Evolutionary conservation across 2,329 filamentous ascomycete species (phyloP).

Genomic region (Venturia effusa): DNA sequence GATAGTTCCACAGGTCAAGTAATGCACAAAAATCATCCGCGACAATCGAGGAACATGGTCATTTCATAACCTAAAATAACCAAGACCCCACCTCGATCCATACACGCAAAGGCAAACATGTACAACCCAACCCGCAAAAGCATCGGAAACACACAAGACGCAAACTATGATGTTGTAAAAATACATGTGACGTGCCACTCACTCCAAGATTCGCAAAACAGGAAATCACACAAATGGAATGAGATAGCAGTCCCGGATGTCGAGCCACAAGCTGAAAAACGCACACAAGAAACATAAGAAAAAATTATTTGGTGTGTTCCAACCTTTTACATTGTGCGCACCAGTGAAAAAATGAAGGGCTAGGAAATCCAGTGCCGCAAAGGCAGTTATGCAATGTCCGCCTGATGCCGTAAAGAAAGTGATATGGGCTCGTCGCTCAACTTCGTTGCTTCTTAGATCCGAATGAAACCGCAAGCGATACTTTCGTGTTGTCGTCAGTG

Average conservation of each 20-base stretch:
- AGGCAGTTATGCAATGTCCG: not conserved
- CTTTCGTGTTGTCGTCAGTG: not conserved
- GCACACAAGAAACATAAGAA: not conserved
- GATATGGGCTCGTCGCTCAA: not conserved
- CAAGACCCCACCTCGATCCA: not conserved
- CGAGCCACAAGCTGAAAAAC: not conserved
- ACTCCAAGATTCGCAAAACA: not conserved
- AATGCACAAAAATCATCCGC: too few species aligned
- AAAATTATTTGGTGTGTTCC: not conserved
- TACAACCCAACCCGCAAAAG: not conserved
- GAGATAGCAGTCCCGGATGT: not conserved
- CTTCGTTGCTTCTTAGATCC: not conserved
- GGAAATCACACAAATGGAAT: not conserved
- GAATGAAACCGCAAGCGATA: not conserved
- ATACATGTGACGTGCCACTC: not conserved
- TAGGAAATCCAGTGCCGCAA: not conserved
- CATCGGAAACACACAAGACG: not conserved
- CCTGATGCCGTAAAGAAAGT: constrained; percentile 5
- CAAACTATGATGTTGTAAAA: not conserved
- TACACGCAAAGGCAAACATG: too few species aligned
- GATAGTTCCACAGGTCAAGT: too few species aligned
- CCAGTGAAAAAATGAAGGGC: not conserved
- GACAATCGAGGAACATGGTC: not conserved
- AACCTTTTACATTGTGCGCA: not conserved
- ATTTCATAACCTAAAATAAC: constrained; percentile 1